These are phyloP conservation scores for Cyberlindnera petersonii DNA, from an alignment of 805 yeast species.

Conservation along the genomic window DNA sequence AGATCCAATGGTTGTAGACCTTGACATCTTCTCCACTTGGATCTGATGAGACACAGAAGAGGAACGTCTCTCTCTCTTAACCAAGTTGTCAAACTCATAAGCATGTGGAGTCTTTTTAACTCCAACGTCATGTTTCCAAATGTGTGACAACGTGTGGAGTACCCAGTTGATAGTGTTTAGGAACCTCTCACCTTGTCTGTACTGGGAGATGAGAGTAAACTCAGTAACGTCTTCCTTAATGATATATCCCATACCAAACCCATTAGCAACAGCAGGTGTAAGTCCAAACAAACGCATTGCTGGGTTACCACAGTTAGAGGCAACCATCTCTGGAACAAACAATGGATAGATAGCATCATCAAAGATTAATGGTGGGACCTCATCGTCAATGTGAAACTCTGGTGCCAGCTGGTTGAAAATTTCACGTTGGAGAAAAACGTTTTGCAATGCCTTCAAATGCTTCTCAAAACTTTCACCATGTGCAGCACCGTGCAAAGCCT, in stretches of 20 bases:
- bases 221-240: constrained; percentile 77
- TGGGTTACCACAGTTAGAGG: constrained; percentile 89
- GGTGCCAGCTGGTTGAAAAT: constrained; percentile 43
- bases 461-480: constrained; percentile 68
- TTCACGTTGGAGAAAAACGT: constrained; percentile 48
- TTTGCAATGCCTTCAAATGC: constrained; percentile 61
- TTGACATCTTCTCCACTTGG: constrained; percentile 18
- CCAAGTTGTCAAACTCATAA: constrained; percentile 34
- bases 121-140: constrained; percentile 34
- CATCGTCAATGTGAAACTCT: constrained; percentile 32
- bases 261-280: constrained; percentile 84
- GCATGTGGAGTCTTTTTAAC: constrained; percentile 26
- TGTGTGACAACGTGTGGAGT: constrained; percentile 51
- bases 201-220: constrained; percentile 82
- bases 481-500: constrained; percentile 47
- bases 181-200: constrained; percentile 78
- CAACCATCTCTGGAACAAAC: constrained; percentile 39
- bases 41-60: constrained; percentile 13
- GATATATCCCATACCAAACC: constrained; percentile 90
- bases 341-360: constrained; percentile 36
- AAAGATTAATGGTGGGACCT: constrained; percentile 42
- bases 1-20: constrained; percentile 22
- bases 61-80: constrained; percentile 15
- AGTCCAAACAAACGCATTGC: constrained; percentile 83
- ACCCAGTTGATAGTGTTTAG: constrained; percentile 71